Evolutionary conservation across 495 filamentous ascomycete species (phyloP).

Genomic region (Cetradonia linearis): DNA sequence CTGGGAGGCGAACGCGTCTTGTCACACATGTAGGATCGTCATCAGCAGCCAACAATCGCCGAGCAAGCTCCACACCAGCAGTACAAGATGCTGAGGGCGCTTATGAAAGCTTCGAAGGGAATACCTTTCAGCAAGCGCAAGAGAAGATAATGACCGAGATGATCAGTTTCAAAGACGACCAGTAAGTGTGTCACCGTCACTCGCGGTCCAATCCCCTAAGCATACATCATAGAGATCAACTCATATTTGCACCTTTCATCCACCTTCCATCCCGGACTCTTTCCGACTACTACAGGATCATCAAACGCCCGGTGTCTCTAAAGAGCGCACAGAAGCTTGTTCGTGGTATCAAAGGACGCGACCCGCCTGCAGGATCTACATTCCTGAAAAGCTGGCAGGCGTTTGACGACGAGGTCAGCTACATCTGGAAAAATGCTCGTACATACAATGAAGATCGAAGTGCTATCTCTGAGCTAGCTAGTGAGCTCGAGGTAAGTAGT

Average conservation of each 20-base stretch:
- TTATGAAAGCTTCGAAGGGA: conserved; percentile 47
- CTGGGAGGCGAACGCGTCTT: conserved; percentile 22
- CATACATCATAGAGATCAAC: conserved; percentile 34
- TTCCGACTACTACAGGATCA: conserved; percentile 68
- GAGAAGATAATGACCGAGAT: conserved; percentile 57
- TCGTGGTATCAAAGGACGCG: conserved; percentile 54
- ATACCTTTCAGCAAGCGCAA: conserved; percentile 69
- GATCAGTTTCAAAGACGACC: conserved; percentile 20
- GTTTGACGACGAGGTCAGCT: conserved; percentile 66
- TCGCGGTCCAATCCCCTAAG: conserved; percentile 5
- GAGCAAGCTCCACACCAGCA: conserved; percentile 39
- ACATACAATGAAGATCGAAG: conserved; percentile 85
- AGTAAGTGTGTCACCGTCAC: conserved; percentile 7
- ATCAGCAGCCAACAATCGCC: conserved; percentile 27
- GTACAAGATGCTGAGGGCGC: conserved; percentile 36
- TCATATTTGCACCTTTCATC: conserved; percentile 54
- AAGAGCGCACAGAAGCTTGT: conserved; percentile 61
- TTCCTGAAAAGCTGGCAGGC: conserved; percentile 68
- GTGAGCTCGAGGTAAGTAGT: conserved; percentile 57
- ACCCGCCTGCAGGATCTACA: conserved; percentile 51
- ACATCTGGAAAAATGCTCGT: conserved; percentile 78
- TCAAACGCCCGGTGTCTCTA: conserved; percentile 61
- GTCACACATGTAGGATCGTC: conserved; percentile 28
- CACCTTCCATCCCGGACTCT: conserved; percentile 52
- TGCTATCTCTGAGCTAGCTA: conserved; percentile 60